These are phyloP conservation scores for Cerioporus squamosus DNA, from an alignment of 1,284 basidiomycete species.

Conservation along the genomic window DNA sequence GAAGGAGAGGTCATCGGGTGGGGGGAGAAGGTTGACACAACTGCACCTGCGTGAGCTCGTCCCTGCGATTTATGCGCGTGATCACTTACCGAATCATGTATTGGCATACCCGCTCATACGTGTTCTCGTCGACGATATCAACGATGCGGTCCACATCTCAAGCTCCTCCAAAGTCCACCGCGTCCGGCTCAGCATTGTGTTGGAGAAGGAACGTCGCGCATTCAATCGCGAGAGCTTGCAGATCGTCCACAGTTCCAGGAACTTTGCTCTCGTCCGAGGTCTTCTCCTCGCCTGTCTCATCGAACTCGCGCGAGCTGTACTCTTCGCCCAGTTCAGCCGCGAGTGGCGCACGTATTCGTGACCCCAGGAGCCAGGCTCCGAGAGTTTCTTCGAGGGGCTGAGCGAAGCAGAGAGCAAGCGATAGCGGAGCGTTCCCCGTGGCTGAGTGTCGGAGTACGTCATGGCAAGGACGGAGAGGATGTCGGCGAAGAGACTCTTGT, in stretches of 20 bases:
- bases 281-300: constrained; percentile 37
- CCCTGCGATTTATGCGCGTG: background rate
- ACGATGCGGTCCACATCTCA: constrained; percentile 88
- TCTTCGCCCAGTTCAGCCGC: constrained; percentile 97
- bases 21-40: constrained; percentile 90
- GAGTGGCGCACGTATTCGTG: constrained; percentile 99
- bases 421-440: constrained; percentile 93
- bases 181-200: constrained; percentile 98
- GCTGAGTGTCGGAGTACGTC: constrained; percentile 98
- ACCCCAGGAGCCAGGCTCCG: constrained; percentile 96
- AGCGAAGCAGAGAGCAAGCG: constrained; percentile 84
- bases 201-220: constrained; percentile 91
- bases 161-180: constrained; percentile 94
- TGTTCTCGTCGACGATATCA: constrained; percentile 85
- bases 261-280: constrained; percentile 35
- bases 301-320: constrained; percentile 67
- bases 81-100: constrained; percentile 91
- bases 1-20: constrained; percentile 93
- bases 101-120: constrained; percentile 91
- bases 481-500: constrained; percentile 71
- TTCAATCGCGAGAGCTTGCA: constrained; percentile 80
- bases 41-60: constrained; percentile 41
- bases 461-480: constrained; percentile 99
- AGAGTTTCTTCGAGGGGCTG: constrained; percentile 62
- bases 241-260: constrained; percentile 68